A percentile compares a stretch with the other conserved stretches of the same genome.
Evolutionary conservation across 805 yeast species (phyloP).

Genomic region (Priceomyces fermenticarens): DNA sequence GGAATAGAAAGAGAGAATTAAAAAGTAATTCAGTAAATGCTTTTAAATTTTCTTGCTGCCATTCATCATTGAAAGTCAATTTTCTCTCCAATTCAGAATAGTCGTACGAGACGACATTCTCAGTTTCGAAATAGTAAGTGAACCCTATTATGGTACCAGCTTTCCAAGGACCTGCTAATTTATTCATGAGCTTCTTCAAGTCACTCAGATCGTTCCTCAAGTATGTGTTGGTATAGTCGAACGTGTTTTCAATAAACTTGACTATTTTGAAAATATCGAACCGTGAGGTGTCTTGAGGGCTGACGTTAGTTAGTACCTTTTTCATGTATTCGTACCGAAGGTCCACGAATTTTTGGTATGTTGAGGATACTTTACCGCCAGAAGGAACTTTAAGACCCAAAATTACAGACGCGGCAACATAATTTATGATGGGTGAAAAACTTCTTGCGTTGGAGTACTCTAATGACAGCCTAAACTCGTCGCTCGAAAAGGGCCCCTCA

Average conservation of each 20-base stretch:
- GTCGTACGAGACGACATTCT: slow-evolving; percentile 3
- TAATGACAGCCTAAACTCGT: no score
- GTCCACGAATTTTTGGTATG: slow-evolving; percentile 20
- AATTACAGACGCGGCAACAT: slow-evolving; percentile 28
- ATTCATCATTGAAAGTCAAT: background rate
- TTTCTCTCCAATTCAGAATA: slow-evolving; percentile 1
- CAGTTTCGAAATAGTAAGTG: slow-evolving; percentile 29
- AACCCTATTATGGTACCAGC: slow-evolving; percentile 27
- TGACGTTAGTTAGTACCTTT: slow-evolving; percentile 7
- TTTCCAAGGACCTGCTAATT: slow-evolving; percentile 21
- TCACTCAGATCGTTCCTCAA: slow-evolving; percentile 16
- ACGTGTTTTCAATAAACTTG: slow-evolving; percentile 34
- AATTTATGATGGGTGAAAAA: slow-evolving; percentile 27
- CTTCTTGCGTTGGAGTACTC: slow-evolving; percentile 8
- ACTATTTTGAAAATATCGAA: slow-evolving; percentile 22
- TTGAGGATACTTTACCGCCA: slow-evolving; percentile 14
- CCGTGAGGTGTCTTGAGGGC: slow-evolving; percentile 3
- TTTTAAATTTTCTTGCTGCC: background rate
- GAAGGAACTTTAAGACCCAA: slow-evolving; percentile 16
- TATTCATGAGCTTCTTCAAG: slow-evolving; percentile 10
- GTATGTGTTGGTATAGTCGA: slow-evolving; percentile 19
- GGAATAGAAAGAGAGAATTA: slow-evolving; percentile 1
- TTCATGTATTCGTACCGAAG: slow-evolving; percentile 20
- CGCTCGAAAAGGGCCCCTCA: background rate
- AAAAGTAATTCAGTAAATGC: slow-evolving; percentile 6